Evolutionary conservation across 805 yeast species (phyloP).

Genomic region (Candida ulmi): DNA sequence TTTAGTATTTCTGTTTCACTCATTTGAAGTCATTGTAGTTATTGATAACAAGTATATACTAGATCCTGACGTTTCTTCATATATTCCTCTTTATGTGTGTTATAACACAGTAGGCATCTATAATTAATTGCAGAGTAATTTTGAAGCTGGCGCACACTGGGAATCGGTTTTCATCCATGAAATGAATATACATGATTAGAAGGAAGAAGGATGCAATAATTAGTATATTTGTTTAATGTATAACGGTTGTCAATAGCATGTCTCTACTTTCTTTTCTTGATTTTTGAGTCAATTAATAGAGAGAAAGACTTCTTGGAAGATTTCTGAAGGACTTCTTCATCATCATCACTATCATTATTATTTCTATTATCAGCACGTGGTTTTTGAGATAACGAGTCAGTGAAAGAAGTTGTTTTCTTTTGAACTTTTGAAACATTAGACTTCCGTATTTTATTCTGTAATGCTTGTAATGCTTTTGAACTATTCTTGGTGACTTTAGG

Average conservation of each 20-base stretch:
- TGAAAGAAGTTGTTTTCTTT: background rate
- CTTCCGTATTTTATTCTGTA: conserved; percentile 20
- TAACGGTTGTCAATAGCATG: too few species aligned
- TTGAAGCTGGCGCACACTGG: too few species aligned
- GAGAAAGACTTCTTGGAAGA: conserved; percentile 15
- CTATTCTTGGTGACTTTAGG: conserved; percentile 2
- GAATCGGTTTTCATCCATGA: too few species aligned
- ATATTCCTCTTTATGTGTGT: too few species aligned
- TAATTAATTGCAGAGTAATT: too few species aligned
- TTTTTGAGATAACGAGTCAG: background rate
- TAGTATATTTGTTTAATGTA: too few species aligned
- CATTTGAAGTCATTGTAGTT: too few species aligned
- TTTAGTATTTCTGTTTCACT: too few species aligned
- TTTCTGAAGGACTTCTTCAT: conserved; percentile 12
- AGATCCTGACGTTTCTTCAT: background rate
- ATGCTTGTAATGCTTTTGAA: conserved; percentile 19
- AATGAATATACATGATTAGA: too few species aligned
- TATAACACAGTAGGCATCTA: too few species aligned
- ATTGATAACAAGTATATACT: too few species aligned
- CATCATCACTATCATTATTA: conserved; percentile 19
- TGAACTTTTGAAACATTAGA: conserved; percentile 6
- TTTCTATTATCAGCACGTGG: background rate
- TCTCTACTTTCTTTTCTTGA: conserved; percentile 10
- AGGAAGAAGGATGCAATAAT: too few species aligned
- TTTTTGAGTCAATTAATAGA: conserved; percentile 16